Conservation (phyloP, 2,329 filamentous ascomycete genomes). For the Pseudophaeomoniella oleicola region DNA sequence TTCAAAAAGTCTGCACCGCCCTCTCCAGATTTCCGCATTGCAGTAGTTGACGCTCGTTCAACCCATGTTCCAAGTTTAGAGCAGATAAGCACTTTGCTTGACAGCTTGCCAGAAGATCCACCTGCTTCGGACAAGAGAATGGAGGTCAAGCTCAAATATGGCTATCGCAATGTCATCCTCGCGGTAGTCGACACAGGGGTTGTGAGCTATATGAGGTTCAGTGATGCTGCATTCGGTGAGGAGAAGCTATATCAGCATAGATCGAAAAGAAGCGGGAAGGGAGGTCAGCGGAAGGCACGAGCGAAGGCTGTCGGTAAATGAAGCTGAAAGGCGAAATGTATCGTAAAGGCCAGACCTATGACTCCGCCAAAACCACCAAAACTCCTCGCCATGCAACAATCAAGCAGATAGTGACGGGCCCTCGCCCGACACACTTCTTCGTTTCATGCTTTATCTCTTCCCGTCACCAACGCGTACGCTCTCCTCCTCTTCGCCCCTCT, state of each 20-base stretch:
- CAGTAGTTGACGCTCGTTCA: constrained; percentile 62
- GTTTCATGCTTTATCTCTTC: too few species aligned
- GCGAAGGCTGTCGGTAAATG: constrained; percentile 14
- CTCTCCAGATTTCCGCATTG: constrained; percentile 68
- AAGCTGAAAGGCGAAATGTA: too few species aligned
- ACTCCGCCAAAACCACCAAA: too few species aligned
- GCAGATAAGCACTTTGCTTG: constrained; percentile 57
- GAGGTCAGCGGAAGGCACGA: constrained; percentile 20
- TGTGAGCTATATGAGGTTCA: constrained; percentile 71
- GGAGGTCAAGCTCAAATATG: constrained; percentile 71
- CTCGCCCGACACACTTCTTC: too few species aligned
- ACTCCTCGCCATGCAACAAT: too few species aligned
- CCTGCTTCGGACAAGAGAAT: constrained; percentile 39
- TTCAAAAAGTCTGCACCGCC: constrained; percentile 73
- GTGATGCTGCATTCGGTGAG: constrained; percentile 63
- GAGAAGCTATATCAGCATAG: constrained; percentile 47
- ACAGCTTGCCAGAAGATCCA: constrained; percentile 56
- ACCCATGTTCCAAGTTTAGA: constrained; percentile 58
- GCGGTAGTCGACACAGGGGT: constrained; percentile 84
- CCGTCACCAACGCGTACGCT: too few species aligned
- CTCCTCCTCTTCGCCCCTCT: too few species aligned
- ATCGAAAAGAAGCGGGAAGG: constrained; percentile 15
- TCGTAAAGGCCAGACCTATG: too few species aligned
- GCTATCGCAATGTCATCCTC: constrained; percentile 67
- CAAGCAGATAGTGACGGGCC: too few species aligned